These are phyloP conservation scores for Paulownia fortunei DNA, from an alignment of 257 asterid species.

Conservation along the genomic window DNA sequence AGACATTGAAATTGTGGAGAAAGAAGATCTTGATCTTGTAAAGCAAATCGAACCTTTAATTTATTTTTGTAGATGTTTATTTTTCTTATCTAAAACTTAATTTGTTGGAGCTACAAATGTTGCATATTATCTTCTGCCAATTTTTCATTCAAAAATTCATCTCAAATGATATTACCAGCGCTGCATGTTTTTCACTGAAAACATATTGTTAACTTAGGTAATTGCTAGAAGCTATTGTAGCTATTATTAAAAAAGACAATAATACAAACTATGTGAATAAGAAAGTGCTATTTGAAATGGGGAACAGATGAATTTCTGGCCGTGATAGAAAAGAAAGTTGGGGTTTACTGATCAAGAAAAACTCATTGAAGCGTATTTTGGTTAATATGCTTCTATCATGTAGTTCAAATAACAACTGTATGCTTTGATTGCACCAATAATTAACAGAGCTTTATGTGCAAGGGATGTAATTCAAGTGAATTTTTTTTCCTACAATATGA, in stretches of 20 bases:
- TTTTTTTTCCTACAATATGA: background rate
- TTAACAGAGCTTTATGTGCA: background rate
- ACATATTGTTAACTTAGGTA: slow-evolving; percentile 3
- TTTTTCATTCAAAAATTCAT: background rate
- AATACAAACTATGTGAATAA: background rate
- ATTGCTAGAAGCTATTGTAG: background rate
- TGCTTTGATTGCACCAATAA: background rate
- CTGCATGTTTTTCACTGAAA: background rate
- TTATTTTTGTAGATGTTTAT: background rate
- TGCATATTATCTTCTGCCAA: background rate
- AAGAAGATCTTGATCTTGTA: slow-evolving; percentile 95
- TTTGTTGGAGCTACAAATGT: slow-evolving; percentile 14
- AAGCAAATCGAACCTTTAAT: slow-evolving; percentile 37
- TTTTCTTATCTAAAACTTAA: slow-evolving; percentile 4
- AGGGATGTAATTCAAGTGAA: background rate
- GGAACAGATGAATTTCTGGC: slow-evolving; percentile 9
- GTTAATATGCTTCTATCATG: background rate
- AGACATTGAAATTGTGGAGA: slow-evolving; percentile 80
- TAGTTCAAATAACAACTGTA: background rate
- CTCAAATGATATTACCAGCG: background rate
- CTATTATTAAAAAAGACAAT: background rate
- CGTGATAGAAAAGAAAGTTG: background rate
- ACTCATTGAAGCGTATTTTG: background rate
- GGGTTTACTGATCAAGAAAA: background rate
- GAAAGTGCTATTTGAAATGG: background rate